Conservation (phyloP, 176 grass and related monocot genomes). For the Raddia distichophylla region DNA sequence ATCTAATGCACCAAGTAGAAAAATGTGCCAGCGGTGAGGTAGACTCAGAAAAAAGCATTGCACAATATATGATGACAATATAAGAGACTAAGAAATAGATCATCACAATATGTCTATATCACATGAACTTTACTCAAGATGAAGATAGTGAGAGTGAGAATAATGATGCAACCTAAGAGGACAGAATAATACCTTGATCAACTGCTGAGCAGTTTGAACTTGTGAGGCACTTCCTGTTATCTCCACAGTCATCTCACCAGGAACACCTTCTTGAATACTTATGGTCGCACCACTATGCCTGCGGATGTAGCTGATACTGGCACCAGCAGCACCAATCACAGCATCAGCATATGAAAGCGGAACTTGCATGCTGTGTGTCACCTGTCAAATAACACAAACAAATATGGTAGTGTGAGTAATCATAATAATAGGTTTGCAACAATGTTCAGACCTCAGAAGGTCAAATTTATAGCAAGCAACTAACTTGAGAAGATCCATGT, state of each 20-base stretch:
- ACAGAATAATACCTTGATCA: conserved; percentile 70
- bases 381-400: conserved; percentile 49
- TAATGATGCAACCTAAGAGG: conserved; percentile 13
- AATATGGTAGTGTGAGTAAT: neutral
- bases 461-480: conserved; percentile 38
- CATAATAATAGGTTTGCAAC: neutral
- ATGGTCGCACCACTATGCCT: conserved; percentile 93
- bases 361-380: conserved; percentile 90
- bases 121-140: conserved; percentile 9
- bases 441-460: neutral
- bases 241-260: conserved; percentile 98
- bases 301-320: conserved; percentile 91
- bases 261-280: conserved; percentile 94
- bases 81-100: neutral
- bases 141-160: neutral
- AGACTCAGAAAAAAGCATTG: neutral
- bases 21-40: neutral
- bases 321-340: conserved; percentile 88
- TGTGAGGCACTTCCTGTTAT: conserved; percentile 79
- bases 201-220: conserved; percentile 94
- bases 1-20: neutral
- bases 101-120: neutral
- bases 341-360: conserved; percentile 96
- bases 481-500: conserved; percentile 70
- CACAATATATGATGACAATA: neutral